Base-by-base conservation (phyloP, 139 green algal genomes). In the Limnomonas spitsbergensis region DNA sequence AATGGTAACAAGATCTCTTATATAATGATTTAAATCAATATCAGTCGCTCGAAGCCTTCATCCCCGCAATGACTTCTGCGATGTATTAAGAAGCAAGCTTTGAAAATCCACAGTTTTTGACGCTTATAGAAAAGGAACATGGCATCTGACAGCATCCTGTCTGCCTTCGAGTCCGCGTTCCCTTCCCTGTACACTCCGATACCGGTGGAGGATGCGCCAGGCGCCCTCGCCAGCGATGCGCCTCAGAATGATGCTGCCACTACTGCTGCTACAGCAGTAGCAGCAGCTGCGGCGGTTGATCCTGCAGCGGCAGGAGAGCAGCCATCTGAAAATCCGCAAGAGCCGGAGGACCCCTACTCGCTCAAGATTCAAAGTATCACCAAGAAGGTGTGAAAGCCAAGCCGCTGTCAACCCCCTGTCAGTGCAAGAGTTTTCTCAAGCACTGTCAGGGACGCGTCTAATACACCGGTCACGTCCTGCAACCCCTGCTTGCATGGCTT, bases 331-430 rank as follows among this genome's bases (percentile, higher is more conserved):
- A 6, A 71, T 42, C 9, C 7, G 26, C 69, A 42, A 9, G 9
- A 53, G 9, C 4, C 32, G 7, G 69, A 42, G 34, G 71, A 66
- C 38, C 40, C 38, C 4, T 75, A 77, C 40, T 36, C 6, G 20
- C 26, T 14, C 27, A 66, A 36, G 38, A 77, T 77, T 24, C 38
- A 77, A 27, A 66, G 71, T 27, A 66, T 66, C 26, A 67, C 71
- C 27, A 36, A 24, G 31, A 77, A 77, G 71, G 71, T 77, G 31
- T 53, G 32, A 75, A 4, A 36, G 68, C 32, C 4, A n/a, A n/a
- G 32, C 24, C 4, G 61, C 14, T 70, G 61, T 4, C 4, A 70
- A 29, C 24, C 4, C 4, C 20, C 14, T 4, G 61, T 32, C 14
- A 9, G 14, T 70, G 61, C 4, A 32, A 20, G 61, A 70, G 4